Conservation (phyloP, 345 rosid species). For the Eucalyptus pauciflora region DNA sequence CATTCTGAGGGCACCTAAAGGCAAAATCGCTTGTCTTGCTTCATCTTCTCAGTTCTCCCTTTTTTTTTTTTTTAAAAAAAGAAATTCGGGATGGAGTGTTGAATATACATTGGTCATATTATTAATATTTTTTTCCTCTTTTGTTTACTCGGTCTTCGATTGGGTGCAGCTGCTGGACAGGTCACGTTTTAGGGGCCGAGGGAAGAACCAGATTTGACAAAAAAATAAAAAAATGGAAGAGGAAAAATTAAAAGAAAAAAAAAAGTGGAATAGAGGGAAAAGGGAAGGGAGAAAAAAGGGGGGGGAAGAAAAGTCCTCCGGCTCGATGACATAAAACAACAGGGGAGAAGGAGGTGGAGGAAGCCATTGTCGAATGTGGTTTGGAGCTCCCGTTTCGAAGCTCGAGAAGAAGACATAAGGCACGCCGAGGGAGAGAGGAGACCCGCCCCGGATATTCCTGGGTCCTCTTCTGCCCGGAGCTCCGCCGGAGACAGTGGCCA, state of each 20-base stretch:
- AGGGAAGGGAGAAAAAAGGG: neutral
- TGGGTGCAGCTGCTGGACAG: neutral
- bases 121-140: neutral
- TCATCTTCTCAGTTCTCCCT: neutral
- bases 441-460: neutral
- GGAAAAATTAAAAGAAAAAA: neutral
- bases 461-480: neutral
- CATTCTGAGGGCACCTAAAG: neutral
- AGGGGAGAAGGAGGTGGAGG: too few relatives aligned
- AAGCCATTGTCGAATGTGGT: neutral
- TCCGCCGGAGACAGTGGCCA: neutral
- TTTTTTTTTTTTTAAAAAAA: too few relatives aligned
- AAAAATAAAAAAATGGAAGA: neutral
- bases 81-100: too few relatives aligned
- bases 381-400: neutral
- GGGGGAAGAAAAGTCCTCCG: neutral
- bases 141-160: neutral
- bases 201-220: neutral
- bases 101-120: neutral
- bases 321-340: neutral
- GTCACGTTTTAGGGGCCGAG: neutral
- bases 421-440: neutral
- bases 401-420: neutral
- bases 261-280: neutral
- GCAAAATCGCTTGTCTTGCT: neutral